Percentiles rank a stretch among this genome's conserved stretches.
Conservation (phyloP, 2,329 filamentous ascomycete genomes). For the Penicillium sp. region DNA sequence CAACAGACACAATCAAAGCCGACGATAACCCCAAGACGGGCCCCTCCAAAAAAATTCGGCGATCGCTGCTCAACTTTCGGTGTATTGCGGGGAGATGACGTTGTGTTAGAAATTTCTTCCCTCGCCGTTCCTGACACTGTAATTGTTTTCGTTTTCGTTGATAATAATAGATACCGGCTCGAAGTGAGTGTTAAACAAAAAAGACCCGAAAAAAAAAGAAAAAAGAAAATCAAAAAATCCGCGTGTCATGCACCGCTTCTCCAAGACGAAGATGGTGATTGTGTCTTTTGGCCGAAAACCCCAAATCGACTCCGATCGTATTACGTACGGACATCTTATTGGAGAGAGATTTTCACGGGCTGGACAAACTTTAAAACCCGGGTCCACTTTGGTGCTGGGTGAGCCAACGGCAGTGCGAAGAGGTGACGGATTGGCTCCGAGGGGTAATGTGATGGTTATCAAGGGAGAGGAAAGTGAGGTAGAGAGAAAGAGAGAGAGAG, state of each 20-base stretch:
- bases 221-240: background rate
- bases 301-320: slow-evolving; percentile 23
- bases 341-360: slow-evolving; percentile 19
- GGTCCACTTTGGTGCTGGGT: slow-evolving; percentile 8
- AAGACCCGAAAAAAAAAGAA: background rate
- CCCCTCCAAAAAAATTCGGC: slow-evolving; percentile 12
- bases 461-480: background rate
- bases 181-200: background rate
- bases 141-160: background rate
- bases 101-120: slow-evolving; percentile 12
- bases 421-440: slow-evolving; percentile 2
- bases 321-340: slow-evolving; percentile 26
- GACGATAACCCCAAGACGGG: slow-evolving; percentile 6
- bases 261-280: slow-evolving; percentile 17
- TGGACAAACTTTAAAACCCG: slow-evolving; percentile 19
- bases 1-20: background rate
- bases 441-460: background rate
- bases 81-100: slow-evolving; percentile 22
- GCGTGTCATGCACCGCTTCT: slow-evolving; percentile 2
- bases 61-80: slow-evolving; percentile 9
- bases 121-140: background rate
- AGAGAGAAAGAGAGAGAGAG: background rate
- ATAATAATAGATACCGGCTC: background rate
- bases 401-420: slow-evolving; percentile 4
- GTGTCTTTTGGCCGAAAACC: slow-evolving; percentile 26